Percentiles rank a stretch among this genome's conserved stretches.
Evolutionary conservation across 2,329 filamentous ascomycete species (phyloP).

Genomic region (Dactylonectria macrodidyma): DNA sequence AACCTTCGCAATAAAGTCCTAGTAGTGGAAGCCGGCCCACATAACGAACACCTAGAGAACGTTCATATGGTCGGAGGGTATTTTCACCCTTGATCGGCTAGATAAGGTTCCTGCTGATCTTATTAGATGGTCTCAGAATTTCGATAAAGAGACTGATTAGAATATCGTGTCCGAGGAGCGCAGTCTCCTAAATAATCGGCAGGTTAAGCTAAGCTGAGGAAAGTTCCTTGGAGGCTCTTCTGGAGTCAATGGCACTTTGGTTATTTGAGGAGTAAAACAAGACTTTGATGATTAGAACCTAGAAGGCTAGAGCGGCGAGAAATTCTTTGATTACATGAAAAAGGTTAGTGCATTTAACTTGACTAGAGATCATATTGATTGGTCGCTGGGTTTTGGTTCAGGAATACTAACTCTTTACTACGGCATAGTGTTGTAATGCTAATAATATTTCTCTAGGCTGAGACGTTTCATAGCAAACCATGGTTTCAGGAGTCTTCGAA

Average conservation of each 20-base stretch:
- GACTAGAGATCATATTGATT: no score
- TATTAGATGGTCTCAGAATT: conserved; percentile 58
- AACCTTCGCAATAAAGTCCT: conserved; percentile 49
- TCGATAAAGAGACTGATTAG: conserved; percentile 66
- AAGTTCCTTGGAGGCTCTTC: conserved; percentile 65
- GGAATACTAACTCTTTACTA: not conserved
- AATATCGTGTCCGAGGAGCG: conserved; percentile 62
- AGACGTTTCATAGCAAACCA: conserved; percentile 70
- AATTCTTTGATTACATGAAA: conserved; percentile 70
- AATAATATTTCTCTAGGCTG: conserved; percentile 53
- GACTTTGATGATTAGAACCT: conserved; percentile 69
- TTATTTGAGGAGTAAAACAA: conserved; percentile 63
- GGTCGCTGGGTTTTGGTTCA: no score
- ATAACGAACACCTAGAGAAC: conserved; percentile 61
- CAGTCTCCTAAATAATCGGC: conserved; percentile 56
- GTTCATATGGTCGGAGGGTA: conserved; percentile 66
- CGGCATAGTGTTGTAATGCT: not conserved
- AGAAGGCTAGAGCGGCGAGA: conserved; percentile 69
- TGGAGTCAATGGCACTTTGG: conserved; percentile 64
- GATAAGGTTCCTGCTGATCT: conserved; percentile 21
- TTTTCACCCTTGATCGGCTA: no score
- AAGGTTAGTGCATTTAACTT: conserved; percentile 56
- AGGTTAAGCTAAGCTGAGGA: conserved; percentile 63
- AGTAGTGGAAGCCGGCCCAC: conserved; percentile 55
- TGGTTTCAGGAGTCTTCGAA: conserved; percentile 67